Base-by-base conservation (phyloP, 495 filamentous ascomycete species). In the Penicillium malachiteum region DNA sequence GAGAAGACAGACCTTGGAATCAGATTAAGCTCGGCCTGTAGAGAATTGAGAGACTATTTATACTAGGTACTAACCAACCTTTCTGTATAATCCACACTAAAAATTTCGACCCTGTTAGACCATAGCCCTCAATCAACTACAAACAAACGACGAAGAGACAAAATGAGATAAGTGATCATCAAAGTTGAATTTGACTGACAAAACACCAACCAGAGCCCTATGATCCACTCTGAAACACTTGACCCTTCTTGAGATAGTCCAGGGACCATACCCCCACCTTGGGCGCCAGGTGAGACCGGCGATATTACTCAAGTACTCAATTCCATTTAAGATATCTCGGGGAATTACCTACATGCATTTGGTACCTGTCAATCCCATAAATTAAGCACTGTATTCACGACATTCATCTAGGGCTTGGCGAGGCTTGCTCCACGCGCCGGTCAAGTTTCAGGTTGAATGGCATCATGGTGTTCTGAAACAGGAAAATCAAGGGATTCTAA, bases 361-460 rank as follows among this genome's bases (percentile, higher is more conserved):
- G 21, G 21, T 35, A 16, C 39, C 30, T 46, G 39, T 26, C 13
- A 43, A 44, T 26, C 43, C 53, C 9, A 43, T 50, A 5, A 51
- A 35, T 40, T 26, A 56, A 21, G 32, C 17, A 45, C 38, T 55
- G 41, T 50, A 46, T 33, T 38, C 52, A 45, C 45, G 52, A 58
- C 52, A 56, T 59, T 53, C 42, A 33, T 32, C 51, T 50, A 43
- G 44, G 51, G 60, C 50, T 18, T 59, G 61, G 58, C 64, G 64
- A 64, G 61, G 41, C 46, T 53, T 48, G 47, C 43, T 62, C 64
- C 61, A 67, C 58, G 64, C 64, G 64, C 61, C 61, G 58, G 64
- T 46, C 58, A 51, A 39, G 64, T 67, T 67, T 64, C 64, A 67
- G 17, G 32, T 67, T 67, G 48, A 66, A 26, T 30, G 17, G 34